Percentiles rank a stretch among this genome's conserved stretches.
phyloP scores from a whole-genome alignment of 345 rosid species.

The Linum tenue region DNA sequence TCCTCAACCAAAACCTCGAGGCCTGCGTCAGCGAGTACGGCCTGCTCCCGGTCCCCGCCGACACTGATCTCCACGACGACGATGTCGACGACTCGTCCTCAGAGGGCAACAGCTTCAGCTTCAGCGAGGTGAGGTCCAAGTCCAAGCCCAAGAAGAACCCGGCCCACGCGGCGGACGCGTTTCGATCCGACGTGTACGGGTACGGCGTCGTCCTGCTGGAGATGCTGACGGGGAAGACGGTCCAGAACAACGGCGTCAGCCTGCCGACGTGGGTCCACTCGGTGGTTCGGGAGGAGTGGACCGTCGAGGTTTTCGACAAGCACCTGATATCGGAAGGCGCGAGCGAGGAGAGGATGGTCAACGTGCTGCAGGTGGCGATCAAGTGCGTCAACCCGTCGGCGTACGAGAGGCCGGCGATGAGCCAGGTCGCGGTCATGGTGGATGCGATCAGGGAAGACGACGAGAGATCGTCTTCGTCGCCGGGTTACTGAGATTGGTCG shows the following conservation, averaged over 20 bases:
- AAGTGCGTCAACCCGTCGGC: slow-evolving; percentile 36
- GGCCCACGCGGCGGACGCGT: slow-evolving; percentile 6
- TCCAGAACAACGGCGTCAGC: slow-evolving; percentile 34
- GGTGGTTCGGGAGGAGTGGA: slow-evolving; percentile 52
- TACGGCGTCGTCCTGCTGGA: slow-evolving; percentile 49
- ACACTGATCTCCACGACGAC: background rate
- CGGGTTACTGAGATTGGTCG: background rate
- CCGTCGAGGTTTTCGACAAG: slow-evolving; percentile 53
- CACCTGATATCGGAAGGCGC: slow-evolving; percentile 34
- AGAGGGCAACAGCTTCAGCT: background rate
- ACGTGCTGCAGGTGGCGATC: slow-evolving; percentile 46
- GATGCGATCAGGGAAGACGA: slow-evolving; percentile 45
- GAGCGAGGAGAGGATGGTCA: slow-evolving; percentile 50
- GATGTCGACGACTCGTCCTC: background rate
- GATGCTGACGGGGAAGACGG: slow-evolving; percentile 44
- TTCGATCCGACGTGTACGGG: slow-evolving; percentile 33
- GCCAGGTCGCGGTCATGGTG: slow-evolving; percentile 39
- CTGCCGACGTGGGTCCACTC: slow-evolving; percentile 51
- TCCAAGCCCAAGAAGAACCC: background rate
- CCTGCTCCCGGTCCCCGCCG: slow-evolving; percentile 16
- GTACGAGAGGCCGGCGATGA: slow-evolving; percentile 33
- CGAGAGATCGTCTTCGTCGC: slow-evolving; percentile 23
- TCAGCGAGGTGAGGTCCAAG: background rate
- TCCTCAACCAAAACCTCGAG: slow-evolving; percentile 39
- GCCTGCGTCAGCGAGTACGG: slow-evolving; percentile 63